Evolutionary conservation across 768 basidiomycete genomes (phyloP).

Genomic region (Rhizopogon rudus): DNA sequence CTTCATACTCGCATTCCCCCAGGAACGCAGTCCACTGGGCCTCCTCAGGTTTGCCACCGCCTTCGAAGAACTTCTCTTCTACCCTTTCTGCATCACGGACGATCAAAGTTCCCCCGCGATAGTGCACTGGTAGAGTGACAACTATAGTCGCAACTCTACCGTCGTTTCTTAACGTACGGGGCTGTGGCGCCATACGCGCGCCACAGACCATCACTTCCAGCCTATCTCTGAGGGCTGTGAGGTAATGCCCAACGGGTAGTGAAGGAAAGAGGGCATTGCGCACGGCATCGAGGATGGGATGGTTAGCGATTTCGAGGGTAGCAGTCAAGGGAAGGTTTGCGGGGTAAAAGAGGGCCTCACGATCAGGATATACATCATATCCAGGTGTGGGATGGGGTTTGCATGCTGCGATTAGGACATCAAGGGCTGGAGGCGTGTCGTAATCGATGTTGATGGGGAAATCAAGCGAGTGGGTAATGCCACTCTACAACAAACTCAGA

Average conservation of each 20-base stretch:
- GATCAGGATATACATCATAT: constrained; percentile 47
- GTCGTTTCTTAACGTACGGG: constrained; percentile 51
- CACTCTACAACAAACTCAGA: constrained; percentile 43
- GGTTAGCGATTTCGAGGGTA: constrained; percentile 75
- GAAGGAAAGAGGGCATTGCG: constrained; percentile 68
- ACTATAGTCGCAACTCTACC: constrained; percentile 68
- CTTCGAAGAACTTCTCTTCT: constrained; percentile 59
- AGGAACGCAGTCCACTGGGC: constrained; percentile 79
- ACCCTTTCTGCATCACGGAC: constrained; percentile 50
- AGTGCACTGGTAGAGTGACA: constrained; percentile 70
- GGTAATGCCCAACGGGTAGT: constrained; percentile 62
- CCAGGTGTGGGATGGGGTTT: constrained; percentile 56
- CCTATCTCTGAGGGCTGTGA: constrained; percentile 62
- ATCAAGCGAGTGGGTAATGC: constrained; percentile 75
- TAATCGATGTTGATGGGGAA: constrained; percentile 78
- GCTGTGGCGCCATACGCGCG: constrained; percentile 52
- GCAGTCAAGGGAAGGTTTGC: constrained; percentile 66
- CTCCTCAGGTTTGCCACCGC: constrained; percentile 57
- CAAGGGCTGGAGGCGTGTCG: constrained; percentile 70
- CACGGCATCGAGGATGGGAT: constrained; percentile 77
- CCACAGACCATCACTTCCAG: constrained; percentile 65
- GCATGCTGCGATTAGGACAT: constrained; percentile 73
- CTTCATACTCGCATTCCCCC: constrained; percentile 69
- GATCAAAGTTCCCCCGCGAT: constrained; percentile 62
- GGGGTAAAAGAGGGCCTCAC: constrained; percentile 70